Base-by-base conservation (phyloP, 768 basidiomycete species). In the Trametes cinnabarina region DNA sequence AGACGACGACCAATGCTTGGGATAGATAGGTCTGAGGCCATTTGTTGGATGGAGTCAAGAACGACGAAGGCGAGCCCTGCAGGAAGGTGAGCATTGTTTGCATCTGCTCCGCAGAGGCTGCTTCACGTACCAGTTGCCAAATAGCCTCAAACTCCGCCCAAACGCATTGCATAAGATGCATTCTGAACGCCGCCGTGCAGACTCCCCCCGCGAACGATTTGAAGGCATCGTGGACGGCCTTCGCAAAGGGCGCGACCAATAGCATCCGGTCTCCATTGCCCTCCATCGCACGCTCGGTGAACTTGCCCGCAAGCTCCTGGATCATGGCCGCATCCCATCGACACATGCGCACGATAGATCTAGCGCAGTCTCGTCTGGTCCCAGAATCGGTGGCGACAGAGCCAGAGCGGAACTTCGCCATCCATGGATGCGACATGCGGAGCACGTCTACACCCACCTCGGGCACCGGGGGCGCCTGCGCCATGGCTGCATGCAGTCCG, bases 81-180 rank as follows among this genome's bases (percentile, higher is more conserved):
- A 39, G 2, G 20, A 42, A 34, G 30, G 2, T 32, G 6, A 32
- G 30, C 30, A 32, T n/a, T n/a, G n/a, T n/a, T n/a, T n/a, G n/a
- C n/a, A n/a, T n/a, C n/a, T n/a, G n/a, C n/a, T n/a, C n/a, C n/a
- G n/a, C n/a, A n/a, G n/a, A n/a, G 30, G 7, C 7, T 32, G 5
- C 3, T 22, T 37, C 12, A 49, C 63, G 12, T 34, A 64, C 63
- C 49, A 49, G 12, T 6, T 58, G 10, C 63, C 63, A 64, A 40
- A 57, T 55, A 11, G 48, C 55, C 15, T 50, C 50, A 19, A 61
- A 59, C 28, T 58, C 60, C 15, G 20, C 11, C 53, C 47, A 54
- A 7, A 54, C 25, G 19, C 23, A 44, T 12, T 47, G 52, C 22
- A 26, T 39, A 4, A 64, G 42, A 1, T 46, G 35, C 6, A 22